These are phyloP conservation scores for Polyplosphaeria fusca DNA, from an alignment of 495 filamentous ascomycete species.

Conservation along the genomic window DNA sequence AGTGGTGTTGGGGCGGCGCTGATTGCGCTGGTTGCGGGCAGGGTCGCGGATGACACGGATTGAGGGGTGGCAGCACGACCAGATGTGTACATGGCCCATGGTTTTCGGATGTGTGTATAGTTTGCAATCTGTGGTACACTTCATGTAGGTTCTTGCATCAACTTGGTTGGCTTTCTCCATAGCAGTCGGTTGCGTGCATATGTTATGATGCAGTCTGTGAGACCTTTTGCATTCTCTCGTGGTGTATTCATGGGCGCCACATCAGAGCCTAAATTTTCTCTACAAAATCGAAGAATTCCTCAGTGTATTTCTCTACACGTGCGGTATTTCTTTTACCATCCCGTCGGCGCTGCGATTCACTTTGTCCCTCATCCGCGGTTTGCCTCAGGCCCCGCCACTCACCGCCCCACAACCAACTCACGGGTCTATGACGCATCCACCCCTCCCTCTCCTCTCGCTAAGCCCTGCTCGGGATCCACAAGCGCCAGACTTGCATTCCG, in stretches of 20 bases:
- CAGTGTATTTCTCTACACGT: background rate
- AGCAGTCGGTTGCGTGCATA: background rate
- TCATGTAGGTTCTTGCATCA: background rate
- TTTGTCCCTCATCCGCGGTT: background rate
- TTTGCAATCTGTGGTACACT: background rate
- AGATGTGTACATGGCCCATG: too few relatives aligned
- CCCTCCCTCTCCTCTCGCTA: background rate
- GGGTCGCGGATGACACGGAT: background rate
- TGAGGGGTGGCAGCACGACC: too few relatives aligned
- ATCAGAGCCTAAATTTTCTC: background rate
- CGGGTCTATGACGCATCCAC: background rate
- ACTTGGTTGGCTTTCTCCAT: background rate
- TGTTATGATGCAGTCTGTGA: background rate
- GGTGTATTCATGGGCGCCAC: background rate
- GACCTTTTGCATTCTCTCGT: background rate
- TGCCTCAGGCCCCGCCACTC: background rate
- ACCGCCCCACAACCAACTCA: background rate
- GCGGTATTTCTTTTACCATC: too few relatives aligned
- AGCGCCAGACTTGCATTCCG: background rate
- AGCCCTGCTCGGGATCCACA: background rate
- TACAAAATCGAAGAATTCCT: background rate
- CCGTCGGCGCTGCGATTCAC: too few relatives aligned
- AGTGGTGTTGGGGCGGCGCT: constrained; percentile 87
- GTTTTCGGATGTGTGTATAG: background rate
- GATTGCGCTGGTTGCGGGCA: constrained; percentile 70